These are phyloP conservation scores for Begonia masoniana DNA, from an alignment of 306 rosid genomes.

Conservation along the genomic window DNA sequence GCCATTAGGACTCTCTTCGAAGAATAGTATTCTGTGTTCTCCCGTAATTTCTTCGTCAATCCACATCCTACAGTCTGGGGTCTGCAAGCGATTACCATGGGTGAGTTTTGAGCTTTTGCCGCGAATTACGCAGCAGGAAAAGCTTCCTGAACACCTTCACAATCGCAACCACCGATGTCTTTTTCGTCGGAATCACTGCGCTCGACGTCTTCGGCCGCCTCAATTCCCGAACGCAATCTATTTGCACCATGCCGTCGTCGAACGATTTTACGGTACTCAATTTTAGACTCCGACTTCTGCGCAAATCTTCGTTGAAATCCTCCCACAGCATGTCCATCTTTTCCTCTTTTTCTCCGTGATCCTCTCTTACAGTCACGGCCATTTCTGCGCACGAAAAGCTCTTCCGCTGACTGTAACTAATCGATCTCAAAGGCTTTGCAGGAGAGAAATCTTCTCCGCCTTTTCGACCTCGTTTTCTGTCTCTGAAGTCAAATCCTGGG, in stretches of 20 bases:
- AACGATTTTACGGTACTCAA: constrained; percentile 2
- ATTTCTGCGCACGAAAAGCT: constrained; percentile 1
- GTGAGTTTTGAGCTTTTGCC: constrained; percentile 10
- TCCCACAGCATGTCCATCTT: constrained; percentile 14
- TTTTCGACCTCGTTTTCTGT: not conserved
- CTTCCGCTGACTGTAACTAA: constrained; percentile 1
- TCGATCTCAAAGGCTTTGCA: not conserved
- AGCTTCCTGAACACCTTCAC: constrained; percentile 12
- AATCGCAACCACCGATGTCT: constrained; percentile 2
- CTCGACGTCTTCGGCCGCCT: not conserved
- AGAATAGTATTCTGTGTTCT: no score
- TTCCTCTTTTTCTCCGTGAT: not conserved
- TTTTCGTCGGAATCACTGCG: constrained; percentile 2
- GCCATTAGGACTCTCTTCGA: no score
- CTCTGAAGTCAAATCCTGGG: not conserved
- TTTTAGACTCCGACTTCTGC: constrained; percentile 8
- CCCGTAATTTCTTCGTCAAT: no score
- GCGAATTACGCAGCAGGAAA: constrained; percentile 6
- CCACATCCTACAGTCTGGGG: no score
- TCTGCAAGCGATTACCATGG: not conserved
- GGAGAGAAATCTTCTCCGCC: not conserved
- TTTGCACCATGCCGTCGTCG: constrained; percentile 5
- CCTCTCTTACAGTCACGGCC: not conserved
- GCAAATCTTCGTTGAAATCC: constrained; percentile 11
- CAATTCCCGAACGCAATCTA: not conserved